Percentiles rank a stretch among this genome's conserved stretches.
Evolutionary conservation across 2,329 filamentous ascomycete species (phyloP).

Genomic region (Alternaria conjuncta): DNA sequence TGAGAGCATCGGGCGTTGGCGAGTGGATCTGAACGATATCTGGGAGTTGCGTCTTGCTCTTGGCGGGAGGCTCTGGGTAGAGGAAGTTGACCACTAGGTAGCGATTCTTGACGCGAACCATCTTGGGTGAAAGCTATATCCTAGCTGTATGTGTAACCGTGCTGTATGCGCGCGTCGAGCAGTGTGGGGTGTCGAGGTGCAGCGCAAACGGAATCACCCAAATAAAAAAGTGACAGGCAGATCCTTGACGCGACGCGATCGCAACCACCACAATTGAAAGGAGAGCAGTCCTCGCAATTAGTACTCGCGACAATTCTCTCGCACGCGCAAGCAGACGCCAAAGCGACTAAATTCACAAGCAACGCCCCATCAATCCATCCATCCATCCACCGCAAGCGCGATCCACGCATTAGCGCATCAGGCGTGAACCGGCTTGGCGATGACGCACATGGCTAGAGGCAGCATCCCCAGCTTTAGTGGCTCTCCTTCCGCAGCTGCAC

Average conservation of each 20-base stretch:
- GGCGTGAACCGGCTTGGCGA: constrained; percentile 20
- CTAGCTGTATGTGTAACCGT: background rate
- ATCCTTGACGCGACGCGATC: background rate
- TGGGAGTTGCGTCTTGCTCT: constrained; percentile 53
- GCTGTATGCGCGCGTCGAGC: background rate
- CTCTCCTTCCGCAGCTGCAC: constrained; percentile 12
- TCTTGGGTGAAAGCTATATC: too few relatives aligned
- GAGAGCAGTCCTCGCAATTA: background rate
- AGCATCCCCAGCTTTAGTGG: constrained; percentile 32
- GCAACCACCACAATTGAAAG: background rate
- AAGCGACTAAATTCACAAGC: background rate
- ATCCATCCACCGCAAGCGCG: constrained; percentile 4
- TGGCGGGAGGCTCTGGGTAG: constrained; percentile 68
- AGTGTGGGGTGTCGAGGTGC: background rate
- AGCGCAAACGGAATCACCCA: background rate
- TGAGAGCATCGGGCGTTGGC: constrained; percentile 76
- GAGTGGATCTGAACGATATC: constrained; percentile 76
- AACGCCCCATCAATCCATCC: background rate
- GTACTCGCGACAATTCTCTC: background rate
- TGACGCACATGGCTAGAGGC: constrained; percentile 34
- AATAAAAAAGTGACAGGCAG: background rate
- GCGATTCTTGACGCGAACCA: constrained; percentile 96
- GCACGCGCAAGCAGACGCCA: constrained; percentile 1
- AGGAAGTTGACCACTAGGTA: constrained; percentile 95
- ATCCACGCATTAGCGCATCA: constrained; percentile 15